Evolutionary conservation across 306 rosid species (phyloP).

Genomic region (Carpinus fangiana): DNA sequence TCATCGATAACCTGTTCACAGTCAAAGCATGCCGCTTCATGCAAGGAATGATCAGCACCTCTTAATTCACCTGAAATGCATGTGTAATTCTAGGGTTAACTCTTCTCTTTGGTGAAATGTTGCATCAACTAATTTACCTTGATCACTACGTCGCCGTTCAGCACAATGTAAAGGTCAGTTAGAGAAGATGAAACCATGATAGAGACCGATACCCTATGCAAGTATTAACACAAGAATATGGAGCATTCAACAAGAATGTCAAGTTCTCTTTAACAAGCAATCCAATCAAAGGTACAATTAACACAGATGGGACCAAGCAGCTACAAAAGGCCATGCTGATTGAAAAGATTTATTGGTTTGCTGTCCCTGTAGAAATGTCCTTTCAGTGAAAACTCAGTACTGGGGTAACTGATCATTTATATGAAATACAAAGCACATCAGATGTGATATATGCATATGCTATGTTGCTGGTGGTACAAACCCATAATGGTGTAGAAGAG

Average conservation of each 20-base stretch:
- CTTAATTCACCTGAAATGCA: slow-evolving; percentile 7
- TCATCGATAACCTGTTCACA: background rate
- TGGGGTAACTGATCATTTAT: background rate
- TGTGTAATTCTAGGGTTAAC: background rate
- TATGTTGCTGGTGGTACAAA: background rate
- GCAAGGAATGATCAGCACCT: slow-evolving; percentile 1
- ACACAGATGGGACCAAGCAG: background rate
- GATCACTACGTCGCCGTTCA: background rate
- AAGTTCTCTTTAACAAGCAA: background rate
- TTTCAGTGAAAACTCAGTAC: background rate
- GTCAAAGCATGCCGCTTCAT: slow-evolving; percentile 7
- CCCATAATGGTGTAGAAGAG: background rate
- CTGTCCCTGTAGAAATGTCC: background rate
- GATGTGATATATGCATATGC: background rate
- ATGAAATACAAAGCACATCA: background rate
- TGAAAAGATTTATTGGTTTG: background rate
- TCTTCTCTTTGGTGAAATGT: background rate
- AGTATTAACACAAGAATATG: background rate
- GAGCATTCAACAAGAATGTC: background rate
- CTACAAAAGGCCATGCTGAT: background rate
- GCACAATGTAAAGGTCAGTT: background rate
- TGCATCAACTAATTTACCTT: background rate
- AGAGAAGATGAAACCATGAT: background rate
- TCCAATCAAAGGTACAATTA: background rate
- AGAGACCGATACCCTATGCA: background rate